A percentile compares a stretch with the other conserved stretches of the same genome.
Evolutionary conservation across 352 stramenopile genomes (phyloP).

Genomic region (Phytophthora crassamura): DNA sequence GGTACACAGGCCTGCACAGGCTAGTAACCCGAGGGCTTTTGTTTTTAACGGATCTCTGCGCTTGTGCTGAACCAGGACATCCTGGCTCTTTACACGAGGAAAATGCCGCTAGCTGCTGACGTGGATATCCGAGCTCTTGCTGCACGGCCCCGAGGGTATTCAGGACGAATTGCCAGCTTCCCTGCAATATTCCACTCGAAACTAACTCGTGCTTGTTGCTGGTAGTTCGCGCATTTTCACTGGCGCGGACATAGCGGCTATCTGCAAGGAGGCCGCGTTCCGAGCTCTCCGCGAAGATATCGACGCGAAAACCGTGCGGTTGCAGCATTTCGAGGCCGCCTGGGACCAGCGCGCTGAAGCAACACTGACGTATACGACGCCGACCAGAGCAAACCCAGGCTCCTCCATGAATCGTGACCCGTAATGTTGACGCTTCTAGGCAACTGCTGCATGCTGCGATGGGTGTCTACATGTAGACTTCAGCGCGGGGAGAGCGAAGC

Average conservation of each 20-base stretch:
- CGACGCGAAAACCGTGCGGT: constrained; percentile 39
- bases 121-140: constrained; percentile 60
- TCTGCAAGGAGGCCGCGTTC: constrained; percentile 86
- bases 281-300: constrained; percentile 74
- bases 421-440: constrained; percentile 4
- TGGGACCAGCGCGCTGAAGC: constrained; percentile 49
- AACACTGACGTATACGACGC: constrained; percentile 18
- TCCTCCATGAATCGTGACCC: background rate
- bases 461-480: constrained; percentile 5
- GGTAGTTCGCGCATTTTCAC: constrained; percentile 51
- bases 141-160: constrained; percentile 46
- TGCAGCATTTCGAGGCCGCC: constrained; percentile 55
- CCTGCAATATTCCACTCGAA: background rate
- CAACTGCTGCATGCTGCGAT: constrained; percentile 6
- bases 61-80: constrained; percentile 56
- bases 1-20: constrained; percentile 14
- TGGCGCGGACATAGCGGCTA: constrained; percentile 66
- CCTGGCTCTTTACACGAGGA: constrained; percentile 62
- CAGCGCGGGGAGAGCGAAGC: constrained; percentile 30
- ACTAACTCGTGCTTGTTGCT: constrained; percentile 11
- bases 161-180: constrained; percentile 1
- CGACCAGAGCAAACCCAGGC: constrained; percentile 12
- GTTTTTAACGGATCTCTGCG: constrained; percentile 12
- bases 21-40: background rate
- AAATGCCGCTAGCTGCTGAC: constrained; percentile 71